These are phyloP conservation scores for Pseudisothecium myosuroides DNA, from an alignment of 225 moss, liverwort and hornwort genomes.

Conservation along the genomic window DNA sequence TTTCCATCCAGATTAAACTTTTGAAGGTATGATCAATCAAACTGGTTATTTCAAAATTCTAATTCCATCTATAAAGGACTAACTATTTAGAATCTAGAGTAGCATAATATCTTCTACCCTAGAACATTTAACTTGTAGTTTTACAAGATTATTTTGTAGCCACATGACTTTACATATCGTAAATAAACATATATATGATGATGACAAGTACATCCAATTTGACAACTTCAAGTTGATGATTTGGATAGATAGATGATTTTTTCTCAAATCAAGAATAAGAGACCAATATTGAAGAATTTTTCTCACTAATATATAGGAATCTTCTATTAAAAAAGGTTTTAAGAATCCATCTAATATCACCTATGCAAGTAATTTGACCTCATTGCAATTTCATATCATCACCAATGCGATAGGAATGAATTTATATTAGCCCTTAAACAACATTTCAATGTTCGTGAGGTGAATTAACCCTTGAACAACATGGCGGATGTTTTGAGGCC, in stretches of 20 bases:
- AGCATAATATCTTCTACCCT: background rate
- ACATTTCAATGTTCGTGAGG: too few relatives aligned
- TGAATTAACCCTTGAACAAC: too few relatives aligned
- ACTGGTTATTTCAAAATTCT: background rate
- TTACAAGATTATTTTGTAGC: background rate
- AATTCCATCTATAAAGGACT: background rate
- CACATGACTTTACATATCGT: background rate
- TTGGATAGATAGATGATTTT: background rate
- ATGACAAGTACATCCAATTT: background rate
- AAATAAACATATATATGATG: too few relatives aligned
- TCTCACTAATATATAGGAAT: background rate
- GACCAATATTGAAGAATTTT: background rate
- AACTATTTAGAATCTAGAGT: background rate
- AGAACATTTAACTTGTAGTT: background rate
- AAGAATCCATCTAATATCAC: background rate
- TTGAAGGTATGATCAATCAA: fast-evolving
- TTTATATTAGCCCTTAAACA: background rate
- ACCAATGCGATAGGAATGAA: background rate
- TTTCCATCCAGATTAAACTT: background rate
- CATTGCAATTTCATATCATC: background rate
- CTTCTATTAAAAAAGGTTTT: background rate
- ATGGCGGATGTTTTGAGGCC: too few relatives aligned
- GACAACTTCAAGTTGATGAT: background rate
- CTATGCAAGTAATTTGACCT: background rate
- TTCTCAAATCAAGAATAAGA: fast-evolving